Conservation (phyloP, 495 filamentous ascomycete genomes). For the Talaromyces stipitatus region DNA sequence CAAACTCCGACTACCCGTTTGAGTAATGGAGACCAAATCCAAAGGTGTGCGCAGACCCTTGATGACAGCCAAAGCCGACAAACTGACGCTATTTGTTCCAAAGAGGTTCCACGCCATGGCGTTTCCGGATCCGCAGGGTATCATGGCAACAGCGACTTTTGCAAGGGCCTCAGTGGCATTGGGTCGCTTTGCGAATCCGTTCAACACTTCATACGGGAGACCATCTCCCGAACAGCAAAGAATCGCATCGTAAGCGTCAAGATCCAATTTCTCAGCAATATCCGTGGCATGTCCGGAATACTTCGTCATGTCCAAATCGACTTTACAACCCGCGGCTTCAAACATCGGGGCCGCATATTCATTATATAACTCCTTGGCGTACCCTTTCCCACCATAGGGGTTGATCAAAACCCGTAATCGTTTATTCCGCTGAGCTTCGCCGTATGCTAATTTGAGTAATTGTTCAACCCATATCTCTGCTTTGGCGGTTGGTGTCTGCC, state of each 20-base stretch:
- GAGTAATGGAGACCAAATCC: slow-evolving; percentile 82
- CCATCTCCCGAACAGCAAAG: slow-evolving; percentile 91
- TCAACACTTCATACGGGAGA: slow-evolving; percentile 88
- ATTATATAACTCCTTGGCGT: slow-evolving; percentile 64
- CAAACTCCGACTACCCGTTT: slow-evolving; percentile 60
- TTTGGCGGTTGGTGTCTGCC: slow-evolving; percentile 33
- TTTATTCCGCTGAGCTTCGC: slow-evolving; percentile 58
- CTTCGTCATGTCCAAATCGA: slow-evolving; percentile 69
- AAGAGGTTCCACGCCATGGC: slow-evolving; percentile 87
- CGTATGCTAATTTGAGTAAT: slow-evolving; percentile 66
- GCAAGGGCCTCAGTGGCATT: slow-evolving; percentile 68
- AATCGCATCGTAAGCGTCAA: slow-evolving; percentile 71
- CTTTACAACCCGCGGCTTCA: slow-evolving; percentile 66
- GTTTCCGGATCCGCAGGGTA: slow-evolving; percentile 91
- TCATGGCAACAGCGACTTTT: slow-evolving; percentile 76
- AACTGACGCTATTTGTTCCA: slow-evolving; percentile 66
- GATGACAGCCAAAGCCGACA: slow-evolving; percentile 72
- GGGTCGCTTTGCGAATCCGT: slow-evolving; percentile 69
- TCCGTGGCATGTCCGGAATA: slow-evolving; percentile 71
- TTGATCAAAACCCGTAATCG: slow-evolving; percentile 85
- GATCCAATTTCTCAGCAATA: slow-evolving; percentile 71
- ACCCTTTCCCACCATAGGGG: slow-evolving; percentile 79
- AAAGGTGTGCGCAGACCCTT: slow-evolving; percentile 77
- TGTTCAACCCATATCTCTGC: slow-evolving; percentile 53
- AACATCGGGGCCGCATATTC: slow-evolving; percentile 76